Percentiles rank a stretch among this genome's conserved stretches.
These are phyloP conservation scores for Prunus davidiana DNA, from an alignment of 306 rosid genomes.

Conservation along the genomic window DNA sequence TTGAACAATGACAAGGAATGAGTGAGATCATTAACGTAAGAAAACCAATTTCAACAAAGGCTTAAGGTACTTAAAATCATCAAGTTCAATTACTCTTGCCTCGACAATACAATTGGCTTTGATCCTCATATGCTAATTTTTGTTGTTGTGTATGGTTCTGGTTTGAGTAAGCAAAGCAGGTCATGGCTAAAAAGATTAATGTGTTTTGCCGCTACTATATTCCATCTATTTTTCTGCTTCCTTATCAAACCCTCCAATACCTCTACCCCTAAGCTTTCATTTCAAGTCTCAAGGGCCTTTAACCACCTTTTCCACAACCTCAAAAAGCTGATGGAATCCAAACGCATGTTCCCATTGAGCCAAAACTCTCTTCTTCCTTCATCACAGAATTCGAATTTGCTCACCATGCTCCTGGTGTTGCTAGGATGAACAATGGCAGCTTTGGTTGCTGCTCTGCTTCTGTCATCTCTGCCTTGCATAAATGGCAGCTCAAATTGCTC, in stretches of 20 bases:
- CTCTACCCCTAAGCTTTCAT: background rate
- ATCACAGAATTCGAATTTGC: constrained; percentile 40
- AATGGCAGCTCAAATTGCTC: constrained; percentile 43
- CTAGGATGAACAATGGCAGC: constrained; percentile 70
- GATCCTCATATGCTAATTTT: background rate
- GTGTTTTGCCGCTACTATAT: background rate
- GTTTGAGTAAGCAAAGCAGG: background rate
- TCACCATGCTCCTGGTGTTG: constrained; percentile 56
- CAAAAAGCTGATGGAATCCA: constrained; percentile 30
- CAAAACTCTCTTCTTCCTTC: constrained; percentile 23
- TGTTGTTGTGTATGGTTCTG: background rate
- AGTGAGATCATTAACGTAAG: background rate
- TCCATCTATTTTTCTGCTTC: constrained; percentile 4
- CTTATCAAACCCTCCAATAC: background rate
- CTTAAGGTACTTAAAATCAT: background rate
- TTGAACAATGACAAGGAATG: background rate
- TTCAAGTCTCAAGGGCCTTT: background rate
- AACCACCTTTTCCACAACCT: background rate
- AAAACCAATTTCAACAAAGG: background rate
- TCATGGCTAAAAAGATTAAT: background rate
- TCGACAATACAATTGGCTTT: background rate
- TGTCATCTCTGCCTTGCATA: constrained; percentile 39
- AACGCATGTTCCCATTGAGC: constrained; percentile 30
- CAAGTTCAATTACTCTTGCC: background rate
- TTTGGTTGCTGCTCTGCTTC: constrained; percentile 62